Conservation (phyloP, 1,284 basidiomycete species). For the Takashimella koratensis region DNA sequence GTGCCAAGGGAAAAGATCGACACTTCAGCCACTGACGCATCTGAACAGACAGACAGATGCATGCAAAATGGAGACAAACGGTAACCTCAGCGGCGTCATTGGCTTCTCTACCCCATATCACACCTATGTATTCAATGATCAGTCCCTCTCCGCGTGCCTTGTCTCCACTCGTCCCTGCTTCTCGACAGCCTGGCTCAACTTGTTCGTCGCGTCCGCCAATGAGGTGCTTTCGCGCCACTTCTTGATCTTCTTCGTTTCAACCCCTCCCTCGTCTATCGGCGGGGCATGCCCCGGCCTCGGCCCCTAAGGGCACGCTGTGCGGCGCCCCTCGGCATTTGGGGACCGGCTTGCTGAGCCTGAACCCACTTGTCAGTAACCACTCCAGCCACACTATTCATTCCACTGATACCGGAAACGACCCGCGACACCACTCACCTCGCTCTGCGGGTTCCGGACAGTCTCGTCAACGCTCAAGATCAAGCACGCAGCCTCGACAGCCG, state of each 20-base stretch:
- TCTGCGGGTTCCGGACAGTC: conserved; percentile 89
- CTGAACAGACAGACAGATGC: background rate
- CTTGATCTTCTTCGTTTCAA: background rate
- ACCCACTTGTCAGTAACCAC: too few relatives aligned
- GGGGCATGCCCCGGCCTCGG: conserved; percentile 40
- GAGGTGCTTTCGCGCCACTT: too few relatives aligned
- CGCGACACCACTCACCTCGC: conserved; percentile 66
- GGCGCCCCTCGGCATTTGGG: conserved; percentile 75
- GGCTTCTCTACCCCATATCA: too few relatives aligned
- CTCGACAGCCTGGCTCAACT: too few relatives aligned
- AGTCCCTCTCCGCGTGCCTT: too few relatives aligned
- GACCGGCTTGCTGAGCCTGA: conserved; percentile 58
- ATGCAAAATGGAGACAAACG: background rate
- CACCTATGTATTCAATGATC: too few relatives aligned
- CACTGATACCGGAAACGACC: conserved; percentile 48
- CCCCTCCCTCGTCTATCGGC: background rate
- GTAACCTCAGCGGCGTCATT: too few relatives aligned
- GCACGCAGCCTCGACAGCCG: conserved; percentile 93
- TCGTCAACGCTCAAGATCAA: conserved; percentile 92
- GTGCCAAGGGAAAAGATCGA: too few relatives aligned
- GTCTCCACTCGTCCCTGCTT: background rate
- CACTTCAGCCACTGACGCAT: too few relatives aligned
- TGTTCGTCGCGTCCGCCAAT: too few relatives aligned
- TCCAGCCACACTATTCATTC: conserved; percentile 46
- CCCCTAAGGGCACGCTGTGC: conserved; percentile 78